Conservation (phyloP, 306 rosid species). For the Medicago lupulina region DNA sequence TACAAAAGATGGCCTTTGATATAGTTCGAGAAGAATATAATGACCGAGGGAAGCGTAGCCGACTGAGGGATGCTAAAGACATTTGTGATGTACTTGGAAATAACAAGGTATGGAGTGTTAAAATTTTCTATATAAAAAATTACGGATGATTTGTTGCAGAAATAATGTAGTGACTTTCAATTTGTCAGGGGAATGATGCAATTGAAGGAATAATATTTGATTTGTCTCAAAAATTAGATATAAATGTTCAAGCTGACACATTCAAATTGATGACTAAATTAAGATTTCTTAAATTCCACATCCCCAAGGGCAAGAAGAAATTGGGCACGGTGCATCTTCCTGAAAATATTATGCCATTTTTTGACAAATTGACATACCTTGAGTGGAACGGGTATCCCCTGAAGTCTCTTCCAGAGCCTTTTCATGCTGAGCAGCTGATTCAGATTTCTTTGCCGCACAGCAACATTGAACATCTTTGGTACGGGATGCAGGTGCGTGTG, state of each 20-base stretch:
- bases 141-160: too few relatives aligned
- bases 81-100: slow-evolving; percentile 15
- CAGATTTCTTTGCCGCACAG: slow-evolving; percentile 23
- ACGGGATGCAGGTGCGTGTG: slow-evolving; percentile 17
- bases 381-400: slow-evolving; percentile 26
- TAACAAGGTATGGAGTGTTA: slow-evolving; percentile 25
- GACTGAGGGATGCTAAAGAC: slow-evolving; percentile 23
- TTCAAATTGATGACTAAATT: slow-evolving; percentile 26
- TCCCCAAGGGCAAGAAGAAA: background rate
- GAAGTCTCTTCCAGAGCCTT: slow-evolving; percentile 13
- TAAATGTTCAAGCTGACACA: background rate
- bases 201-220: slow-evolving; percentile 33
- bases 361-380: slow-evolving; percentile 20
- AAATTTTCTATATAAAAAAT: too few relatives aligned
- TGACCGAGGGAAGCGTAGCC: slow-evolving; percentile 8
- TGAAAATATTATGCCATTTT: background rate
- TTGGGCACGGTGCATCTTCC: too few relatives aligned
- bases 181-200: slow-evolving; percentile 32
- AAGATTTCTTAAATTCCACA: slow-evolving; percentile 18
- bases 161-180: too few relatives aligned
- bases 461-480: slow-evolving; percentile 34
- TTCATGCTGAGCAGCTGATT: slow-evolving; percentile 5
- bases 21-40: slow-evolving; percentile 10
- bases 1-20: slow-evolving; percentile 41
- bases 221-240: background rate